These are phyloP conservation scores for Nemania abortiva DNA, from an alignment of 2,329 filamentous ascomycete genomes.

Conservation along the genomic window DNA sequence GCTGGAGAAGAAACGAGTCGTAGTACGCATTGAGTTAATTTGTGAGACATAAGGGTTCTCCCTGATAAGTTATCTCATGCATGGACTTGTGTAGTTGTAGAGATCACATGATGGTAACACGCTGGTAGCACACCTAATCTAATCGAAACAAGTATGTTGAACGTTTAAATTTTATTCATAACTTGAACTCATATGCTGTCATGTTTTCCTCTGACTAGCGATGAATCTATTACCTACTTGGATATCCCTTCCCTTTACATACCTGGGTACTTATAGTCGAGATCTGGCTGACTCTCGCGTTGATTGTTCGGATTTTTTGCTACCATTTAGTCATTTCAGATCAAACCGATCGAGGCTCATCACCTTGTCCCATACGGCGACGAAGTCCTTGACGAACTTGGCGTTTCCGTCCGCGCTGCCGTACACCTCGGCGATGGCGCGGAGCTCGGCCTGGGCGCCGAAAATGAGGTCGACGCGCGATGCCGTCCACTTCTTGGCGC, in stretches of 20 bases:
- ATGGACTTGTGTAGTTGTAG: too few relatives aligned
- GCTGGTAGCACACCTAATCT: too few relatives aligned
- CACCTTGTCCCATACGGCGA: conserved; percentile 79
- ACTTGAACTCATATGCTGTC: neutral
- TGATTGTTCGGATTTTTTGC: neutral
- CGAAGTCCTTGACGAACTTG: conserved; percentile 79
- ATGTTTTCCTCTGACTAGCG: neutral
- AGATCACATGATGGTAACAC: too few relatives aligned
- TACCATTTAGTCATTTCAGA: conserved; percentile 32
- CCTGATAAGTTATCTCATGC: too few relatives aligned
- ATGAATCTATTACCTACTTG: conserved; percentile 5
- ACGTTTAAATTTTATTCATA: too few relatives aligned
- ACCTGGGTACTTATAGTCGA: conserved; percentile 23
- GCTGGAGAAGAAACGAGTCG: too few relatives aligned
- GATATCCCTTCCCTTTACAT: conserved; percentile 3
- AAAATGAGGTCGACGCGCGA: conserved; percentile 78
- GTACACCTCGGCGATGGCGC: conserved; percentile 78
- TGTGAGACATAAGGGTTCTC: too few relatives aligned
- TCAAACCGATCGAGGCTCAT: conserved; percentile 81
- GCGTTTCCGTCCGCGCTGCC: conserved; percentile 68
- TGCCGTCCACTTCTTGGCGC: conserved; percentile 75
- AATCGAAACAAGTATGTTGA: too few relatives aligned
- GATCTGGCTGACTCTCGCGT: neutral
- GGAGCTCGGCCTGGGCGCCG: conserved; percentile 79
- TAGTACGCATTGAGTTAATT: too few relatives aligned